Conservation (phyloP, 768 basidiomycete species). For the Agaricus subrufescens region DNA sequence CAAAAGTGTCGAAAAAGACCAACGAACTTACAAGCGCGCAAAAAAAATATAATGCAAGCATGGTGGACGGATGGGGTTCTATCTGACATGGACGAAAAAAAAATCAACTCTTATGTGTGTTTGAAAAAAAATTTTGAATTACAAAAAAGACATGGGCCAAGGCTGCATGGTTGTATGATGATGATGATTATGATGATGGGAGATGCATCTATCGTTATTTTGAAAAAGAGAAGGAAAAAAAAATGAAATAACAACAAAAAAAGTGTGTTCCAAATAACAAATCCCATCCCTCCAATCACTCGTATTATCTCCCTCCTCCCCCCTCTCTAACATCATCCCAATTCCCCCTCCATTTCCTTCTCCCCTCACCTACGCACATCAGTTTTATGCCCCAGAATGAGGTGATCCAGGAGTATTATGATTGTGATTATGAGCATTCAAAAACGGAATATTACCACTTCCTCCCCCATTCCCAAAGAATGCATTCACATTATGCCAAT, state of each 20-base stretch:
- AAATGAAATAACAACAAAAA: slow-evolving; percentile 7
- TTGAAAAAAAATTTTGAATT: no score
- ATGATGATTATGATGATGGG: background rate
- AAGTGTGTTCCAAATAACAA: background rate
- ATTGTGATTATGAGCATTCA: slow-evolving; percentile 33
- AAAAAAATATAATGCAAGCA: no score
- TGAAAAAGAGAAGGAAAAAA: background rate
- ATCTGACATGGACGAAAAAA: no score
- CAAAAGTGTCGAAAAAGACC: no score
- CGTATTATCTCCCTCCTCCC: background rate
- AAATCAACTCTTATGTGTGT: no score
- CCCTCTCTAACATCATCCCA: background rate
- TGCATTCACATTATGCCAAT: slow-evolving; percentile 43
- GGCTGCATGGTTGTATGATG: no score
- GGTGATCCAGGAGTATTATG: slow-evolving; percentile 46
- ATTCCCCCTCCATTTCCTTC: background rate
- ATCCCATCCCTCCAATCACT: no score
- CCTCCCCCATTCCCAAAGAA: slow-evolving; percentile 34
- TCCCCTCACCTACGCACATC: background rate
- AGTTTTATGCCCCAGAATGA: slow-evolving; percentile 24
- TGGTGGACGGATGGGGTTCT: no score
- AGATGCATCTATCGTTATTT: slow-evolving; percentile 2
- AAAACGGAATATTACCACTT: slow-evolving; percentile 25
- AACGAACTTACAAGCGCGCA: no score
- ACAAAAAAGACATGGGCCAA: no score